Evolutionary conservation across 345 rosid species (phyloP).

Genomic region (Populus tremula): DNA sequence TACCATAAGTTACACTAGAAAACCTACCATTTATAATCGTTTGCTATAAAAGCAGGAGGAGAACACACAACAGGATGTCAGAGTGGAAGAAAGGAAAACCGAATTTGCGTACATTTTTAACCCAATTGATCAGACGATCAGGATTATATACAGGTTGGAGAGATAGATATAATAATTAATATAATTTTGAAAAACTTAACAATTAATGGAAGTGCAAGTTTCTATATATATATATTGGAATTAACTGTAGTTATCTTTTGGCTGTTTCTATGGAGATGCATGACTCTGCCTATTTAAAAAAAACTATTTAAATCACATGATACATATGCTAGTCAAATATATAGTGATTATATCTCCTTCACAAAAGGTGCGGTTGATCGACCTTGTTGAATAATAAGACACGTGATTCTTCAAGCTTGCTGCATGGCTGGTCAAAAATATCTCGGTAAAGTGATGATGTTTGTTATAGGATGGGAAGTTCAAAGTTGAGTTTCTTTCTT

Average conservation of each 20-base stretch:
- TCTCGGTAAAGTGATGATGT: not conserved
- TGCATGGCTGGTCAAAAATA: not conserved
- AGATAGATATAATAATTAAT: too few species aligned
- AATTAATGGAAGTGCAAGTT: too few species aligned
- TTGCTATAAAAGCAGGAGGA: not conserved
- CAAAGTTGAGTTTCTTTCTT: not conserved
- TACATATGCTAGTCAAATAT: constrained; percentile 3
- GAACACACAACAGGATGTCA: not conserved
- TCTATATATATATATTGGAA: not conserved
- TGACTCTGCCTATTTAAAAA: too few species aligned
- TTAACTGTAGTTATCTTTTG: not conserved
- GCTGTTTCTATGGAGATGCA: not conserved
- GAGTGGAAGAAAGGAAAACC: not conserved
- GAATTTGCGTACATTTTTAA: not conserved
- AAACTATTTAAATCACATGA: not conserved
- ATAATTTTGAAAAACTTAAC: too few species aligned
- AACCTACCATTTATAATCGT: not conserved
- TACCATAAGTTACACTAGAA: not conserved
- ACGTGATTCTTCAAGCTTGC: not conserved
- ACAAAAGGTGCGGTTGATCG: not conserved
- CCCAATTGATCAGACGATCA: not conserved
- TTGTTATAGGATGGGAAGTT: not conserved
- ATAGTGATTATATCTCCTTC: not conserved
- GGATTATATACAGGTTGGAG: too few species aligned
- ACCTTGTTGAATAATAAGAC: not conserved